Percentiles rank a stretch among this genome's conserved stretches.
Conservation (phyloP, 805 yeast species). For the Sugiyamaella qingdaonensis region DNA sequence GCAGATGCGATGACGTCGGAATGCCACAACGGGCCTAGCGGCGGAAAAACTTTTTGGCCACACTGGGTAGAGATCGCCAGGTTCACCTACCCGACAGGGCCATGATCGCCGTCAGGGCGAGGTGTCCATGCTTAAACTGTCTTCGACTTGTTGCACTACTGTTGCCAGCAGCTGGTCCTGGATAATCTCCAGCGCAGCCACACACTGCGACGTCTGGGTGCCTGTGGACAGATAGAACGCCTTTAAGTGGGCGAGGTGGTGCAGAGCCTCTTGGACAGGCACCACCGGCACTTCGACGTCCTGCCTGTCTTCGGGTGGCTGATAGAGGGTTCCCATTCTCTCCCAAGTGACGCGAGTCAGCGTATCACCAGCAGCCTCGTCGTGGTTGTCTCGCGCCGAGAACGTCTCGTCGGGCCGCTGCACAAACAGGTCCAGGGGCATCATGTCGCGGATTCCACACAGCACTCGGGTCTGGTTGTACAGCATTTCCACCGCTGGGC, state of each 20-base stretch:
- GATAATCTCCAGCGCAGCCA: constrained; percentile 1
- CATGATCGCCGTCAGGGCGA: neutral
- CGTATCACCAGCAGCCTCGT: neutral
- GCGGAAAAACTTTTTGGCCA: constrained; percentile 1
- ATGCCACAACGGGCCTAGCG: neutral
- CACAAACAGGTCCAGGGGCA: neutral
- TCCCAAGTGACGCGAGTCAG: constrained; percentile 1
- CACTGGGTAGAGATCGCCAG: neutral
- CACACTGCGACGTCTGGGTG: neutral
- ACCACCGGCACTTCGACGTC: neutral
- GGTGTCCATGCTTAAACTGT: neutral
- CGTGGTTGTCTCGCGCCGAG: neutral
- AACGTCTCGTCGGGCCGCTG: neutral
- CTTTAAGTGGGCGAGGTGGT: neutral
- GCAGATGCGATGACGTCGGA: constrained; percentile 2
- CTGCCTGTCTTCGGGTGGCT: neutral
- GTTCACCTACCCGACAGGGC: neutral
- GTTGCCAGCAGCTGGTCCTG: neutral
- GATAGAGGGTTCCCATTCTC: neutral
- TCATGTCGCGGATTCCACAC: neutral
- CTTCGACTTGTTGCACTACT: neutral
- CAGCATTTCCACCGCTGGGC: neutral
- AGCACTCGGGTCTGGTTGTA: neutral
- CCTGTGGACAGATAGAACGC: neutral
- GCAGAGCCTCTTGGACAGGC: neutral